Percentiles rank a stretch among this genome's conserved stretches.
These are phyloP conservation scores for Stachybotrys chartarum DNA, from an alignment of 2,329 filamentous ascomycete genomes.

Conservation along the genomic window DNA sequence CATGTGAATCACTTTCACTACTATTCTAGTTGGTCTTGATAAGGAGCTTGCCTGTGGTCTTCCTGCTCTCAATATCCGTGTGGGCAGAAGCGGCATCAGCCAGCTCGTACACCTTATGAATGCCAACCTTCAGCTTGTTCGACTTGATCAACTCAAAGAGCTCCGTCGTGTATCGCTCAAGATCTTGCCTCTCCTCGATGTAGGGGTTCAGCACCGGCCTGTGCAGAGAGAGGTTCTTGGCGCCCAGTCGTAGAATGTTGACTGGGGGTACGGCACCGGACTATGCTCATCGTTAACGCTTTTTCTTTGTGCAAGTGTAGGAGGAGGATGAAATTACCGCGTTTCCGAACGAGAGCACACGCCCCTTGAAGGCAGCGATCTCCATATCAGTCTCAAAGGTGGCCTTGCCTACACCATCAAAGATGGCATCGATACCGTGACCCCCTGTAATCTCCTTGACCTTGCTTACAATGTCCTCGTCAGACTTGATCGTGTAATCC, in stretches of 20 bases:
- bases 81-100: constrained; percentile 68
- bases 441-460: constrained; percentile 65
- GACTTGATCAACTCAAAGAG: constrained; percentile 65
- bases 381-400: constrained; percentile 78
- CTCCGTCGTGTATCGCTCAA: constrained; percentile 62
- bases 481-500: constrained; percentile 64
- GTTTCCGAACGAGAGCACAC: constrained; percentile 73
- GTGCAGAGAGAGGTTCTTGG: constrained; percentile 72
- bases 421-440: constrained; percentile 68
- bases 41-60: constrained; percentile 78
- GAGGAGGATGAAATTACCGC: constrained; percentile 41
- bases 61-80: constrained; percentile 69
- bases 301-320: background rate
- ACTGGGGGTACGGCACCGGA: constrained; percentile 69
- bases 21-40: constrained; percentile 49
- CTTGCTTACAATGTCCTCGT: constrained; percentile 48
- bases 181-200: constrained; percentile 60
- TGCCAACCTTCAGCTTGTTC: constrained; percentile 61
- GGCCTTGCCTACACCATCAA: constrained; percentile 77
- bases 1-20: background rate
- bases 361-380: constrained; percentile 69
- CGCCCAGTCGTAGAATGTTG: constrained; percentile 44
- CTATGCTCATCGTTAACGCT: constrained; percentile 15
- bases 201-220: constrained; percentile 71
- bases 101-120: constrained; percentile 73